Evolutionary conservation across 2,329 filamentous ascomycete genomes (phyloP), one percentile per base, ranked within the genome.

Genomic region (Boeremia exigua): DNA sequence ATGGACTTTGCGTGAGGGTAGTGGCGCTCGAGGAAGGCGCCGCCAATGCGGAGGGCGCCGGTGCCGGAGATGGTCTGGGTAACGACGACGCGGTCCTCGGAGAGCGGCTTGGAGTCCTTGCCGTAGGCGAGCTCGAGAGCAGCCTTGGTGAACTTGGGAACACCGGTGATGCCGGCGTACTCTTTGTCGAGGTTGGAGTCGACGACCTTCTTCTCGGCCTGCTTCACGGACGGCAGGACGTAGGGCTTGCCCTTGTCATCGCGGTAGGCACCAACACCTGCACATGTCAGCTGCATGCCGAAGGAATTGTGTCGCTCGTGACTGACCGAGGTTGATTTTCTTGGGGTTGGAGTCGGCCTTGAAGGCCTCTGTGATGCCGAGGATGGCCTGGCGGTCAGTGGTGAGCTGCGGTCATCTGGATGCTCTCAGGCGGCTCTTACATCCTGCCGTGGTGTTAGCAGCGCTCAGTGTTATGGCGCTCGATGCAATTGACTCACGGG

Each of bases 51-150:
- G 73, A 99, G 87, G 61, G 95, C 95, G 74, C 95, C 95, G 55
- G 95, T 99, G 67, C 95, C 95, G 59, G 95, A 99, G 82, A 99
- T 97, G 80, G 93, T 91, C 84, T 99, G 95, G 61, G 94, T 97
- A 79, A 96, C 92, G 80, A 88, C 92, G 61, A 97, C 82, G 71
- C 92, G 89, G 76, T 84, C 83, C 60, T 88, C 84, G 69, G 84
- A 84, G 72, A 98, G 85, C 67, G 88, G 88, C 39, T 88, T 79
- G 59, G 89, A 95, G 80, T 91, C 87, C 70, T 86, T 77, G 65
- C 94, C 94, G 78, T 97, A 98, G 71, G 95, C 95, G 57, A 99
- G 88, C 75, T 90, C 82, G 63, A 92, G 93, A 56, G 95, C 94
- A 63, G 93, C 91, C 76, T 90, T 91, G 79, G 93, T 96, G 84